Evolutionary conservation across 2,329 filamentous ascomycete species (phyloP).

Genomic region (Fusarium sambucinum): DNA sequence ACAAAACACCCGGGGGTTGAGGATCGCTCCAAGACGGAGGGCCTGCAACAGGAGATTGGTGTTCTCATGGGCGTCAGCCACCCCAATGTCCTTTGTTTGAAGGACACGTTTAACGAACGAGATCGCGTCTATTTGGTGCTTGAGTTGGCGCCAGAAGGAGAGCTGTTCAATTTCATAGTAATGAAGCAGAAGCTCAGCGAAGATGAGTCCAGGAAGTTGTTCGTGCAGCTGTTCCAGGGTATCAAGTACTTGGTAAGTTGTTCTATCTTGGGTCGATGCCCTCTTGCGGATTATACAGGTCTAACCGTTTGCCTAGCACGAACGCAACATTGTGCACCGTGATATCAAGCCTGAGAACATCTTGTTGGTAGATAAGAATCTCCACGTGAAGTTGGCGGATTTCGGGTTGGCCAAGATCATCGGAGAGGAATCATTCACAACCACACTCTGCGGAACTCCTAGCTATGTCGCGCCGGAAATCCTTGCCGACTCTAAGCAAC

Average conservation of each 20-base stretch:
- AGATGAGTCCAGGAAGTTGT: constrained; percentile 85
- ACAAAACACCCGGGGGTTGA: constrained; percentile 85
- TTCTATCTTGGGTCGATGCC: background rate
- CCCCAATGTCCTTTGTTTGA: constrained; percentile 90
- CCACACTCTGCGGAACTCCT: constrained; percentile 95
- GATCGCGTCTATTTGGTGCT: constrained; percentile 92
- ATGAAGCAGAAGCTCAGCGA: constrained; percentile 90
- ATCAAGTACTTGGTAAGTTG: constrained; percentile 89
- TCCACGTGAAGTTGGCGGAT: constrained; percentile 92
- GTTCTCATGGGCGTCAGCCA: constrained; percentile 98
- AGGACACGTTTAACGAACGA: constrained; percentile 92
- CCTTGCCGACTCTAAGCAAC: constrained; percentile 80
- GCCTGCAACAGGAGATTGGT: constrained; percentile 93
- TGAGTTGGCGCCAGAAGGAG: constrained; percentile 90
- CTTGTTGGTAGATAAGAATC: constrained; percentile 83
- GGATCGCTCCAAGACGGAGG: constrained; percentile 85
- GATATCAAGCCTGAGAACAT: constrained; percentile 99
- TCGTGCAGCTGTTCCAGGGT: constrained; percentile 90
- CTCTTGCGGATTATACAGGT: background rate
- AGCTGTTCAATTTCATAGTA: constrained; percentile 95
- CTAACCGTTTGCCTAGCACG: constrained; percentile 72
- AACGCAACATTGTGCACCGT: constrained; percentile 95
- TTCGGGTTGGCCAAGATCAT: constrained; percentile 99
- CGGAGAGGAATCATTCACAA: constrained; percentile 97
- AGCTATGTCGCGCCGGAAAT: constrained; percentile 98